Evolutionary conservation across 108 stramenopile species (phyloP).

Genomic region (Cyclotella cryptica): DNA sequence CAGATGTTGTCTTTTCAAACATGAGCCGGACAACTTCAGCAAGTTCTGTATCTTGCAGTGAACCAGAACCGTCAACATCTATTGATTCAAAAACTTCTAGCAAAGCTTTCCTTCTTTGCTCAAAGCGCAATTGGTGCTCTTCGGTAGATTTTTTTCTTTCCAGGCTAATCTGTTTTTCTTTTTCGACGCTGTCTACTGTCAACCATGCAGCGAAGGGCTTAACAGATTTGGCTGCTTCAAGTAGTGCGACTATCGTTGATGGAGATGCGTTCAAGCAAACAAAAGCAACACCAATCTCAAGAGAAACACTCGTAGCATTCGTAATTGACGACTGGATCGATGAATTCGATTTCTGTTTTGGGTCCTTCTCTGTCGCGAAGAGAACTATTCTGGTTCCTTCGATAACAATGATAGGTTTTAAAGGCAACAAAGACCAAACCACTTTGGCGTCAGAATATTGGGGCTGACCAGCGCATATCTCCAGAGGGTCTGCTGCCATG

Average conservation of each 20-base stretch:
- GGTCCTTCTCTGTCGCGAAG: slow-evolving; percentile 4
- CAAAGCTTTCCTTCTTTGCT: slow-evolving; percentile 31
- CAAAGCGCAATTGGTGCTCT: slow-evolving; percentile 7
- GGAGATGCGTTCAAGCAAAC: slow-evolving; percentile 33
- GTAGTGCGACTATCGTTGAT: slow-evolving; percentile 20
- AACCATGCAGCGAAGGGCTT: slow-evolving; percentile 14
- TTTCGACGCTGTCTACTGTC: slow-evolving; percentile 10
- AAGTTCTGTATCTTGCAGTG: slow-evolving; percentile 30
- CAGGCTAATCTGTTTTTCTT: slow-evolving; percentile 2
- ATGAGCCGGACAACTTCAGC: slow-evolving; percentile 19
- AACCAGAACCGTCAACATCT: slow-evolving; percentile 29
- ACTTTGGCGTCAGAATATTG: not conserved
- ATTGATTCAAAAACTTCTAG: slow-evolving; percentile 22
- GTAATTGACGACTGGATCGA: not conserved
- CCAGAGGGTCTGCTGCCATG: slow-evolving; percentile 21
- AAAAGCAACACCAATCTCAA: slow-evolving; percentile 17
- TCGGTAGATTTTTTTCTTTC: slow-evolving; percentile 16
- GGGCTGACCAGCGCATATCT: slow-evolving; percentile 27
- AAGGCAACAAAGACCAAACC: slow-evolving; percentile 33
- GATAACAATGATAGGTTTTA: slow-evolving; percentile 31
- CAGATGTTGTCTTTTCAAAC: slow-evolving; percentile 14
- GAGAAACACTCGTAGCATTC: not conserved
- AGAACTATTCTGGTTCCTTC: slow-evolving; percentile 29
- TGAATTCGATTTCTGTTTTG: not conserved
- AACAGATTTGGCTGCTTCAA: not conserved